A percentile compares a stretch with the other conserved stretches of the same genome.
phyloP scores from a whole-genome alignment of 2,329 filamentous ascomycete genomes.

The Fusarium fujikuroi region DNA sequence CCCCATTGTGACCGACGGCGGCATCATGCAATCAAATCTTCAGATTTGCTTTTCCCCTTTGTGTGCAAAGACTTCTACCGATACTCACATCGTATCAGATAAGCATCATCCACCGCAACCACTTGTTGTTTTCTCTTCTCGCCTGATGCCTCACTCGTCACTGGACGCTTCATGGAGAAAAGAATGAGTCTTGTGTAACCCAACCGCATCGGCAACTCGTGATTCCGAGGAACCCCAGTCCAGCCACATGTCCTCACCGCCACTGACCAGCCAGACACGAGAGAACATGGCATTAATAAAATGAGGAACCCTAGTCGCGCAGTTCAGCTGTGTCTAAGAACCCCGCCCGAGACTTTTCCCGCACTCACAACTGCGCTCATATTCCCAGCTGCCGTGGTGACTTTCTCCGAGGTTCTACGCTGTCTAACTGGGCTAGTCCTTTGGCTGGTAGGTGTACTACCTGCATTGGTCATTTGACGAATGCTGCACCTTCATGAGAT shows the following conservation, averaged over 20 bases:
- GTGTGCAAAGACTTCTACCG: background rate
- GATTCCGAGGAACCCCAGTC: background rate
- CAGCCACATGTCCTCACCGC: background rate
- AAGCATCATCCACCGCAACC: background rate
- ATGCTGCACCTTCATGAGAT: background rate
- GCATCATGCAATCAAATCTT: background rate
- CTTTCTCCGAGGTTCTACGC: background rate
- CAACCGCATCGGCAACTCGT: background rate
- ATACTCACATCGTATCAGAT: background rate
- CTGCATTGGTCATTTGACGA: background rate
- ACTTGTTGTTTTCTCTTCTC: background rate
- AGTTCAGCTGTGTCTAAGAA: background rate
- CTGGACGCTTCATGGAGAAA: background rate
- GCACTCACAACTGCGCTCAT: too few relatives aligned
- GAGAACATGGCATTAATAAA: rapidly evolving
- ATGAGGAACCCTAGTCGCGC: too few relatives aligned
- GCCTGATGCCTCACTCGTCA: background rate
- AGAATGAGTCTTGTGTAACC: background rate
- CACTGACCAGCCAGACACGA: background rate
- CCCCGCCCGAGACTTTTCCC: background rate
- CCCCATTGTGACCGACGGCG: background rate
- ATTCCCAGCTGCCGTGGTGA: too few relatives aligned
- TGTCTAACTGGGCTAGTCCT: rapidly evolving
- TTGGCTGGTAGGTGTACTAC: too few relatives aligned
- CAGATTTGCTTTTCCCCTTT: background rate